A percentile compares a stretch with the other conserved stretches of the same genome.
These are phyloP conservation scores for Sporormia fimetaria DNA, from an alignment of 495 filamentous ascomycete genomes.

Conservation along the genomic window DNA sequence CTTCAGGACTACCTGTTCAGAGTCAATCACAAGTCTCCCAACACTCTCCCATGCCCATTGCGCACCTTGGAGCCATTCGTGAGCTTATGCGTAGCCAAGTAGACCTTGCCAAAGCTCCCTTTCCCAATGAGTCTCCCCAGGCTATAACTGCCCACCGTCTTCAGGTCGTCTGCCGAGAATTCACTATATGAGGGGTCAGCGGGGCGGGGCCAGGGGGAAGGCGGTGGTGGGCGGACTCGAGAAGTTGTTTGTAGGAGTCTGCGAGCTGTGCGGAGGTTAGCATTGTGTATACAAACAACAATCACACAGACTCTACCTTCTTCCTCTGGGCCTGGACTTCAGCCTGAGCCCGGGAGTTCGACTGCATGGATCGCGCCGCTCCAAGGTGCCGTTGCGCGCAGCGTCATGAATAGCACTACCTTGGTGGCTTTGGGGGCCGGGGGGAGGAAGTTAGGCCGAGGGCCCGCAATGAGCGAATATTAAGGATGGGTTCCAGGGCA, in stretches of 20 bases:
- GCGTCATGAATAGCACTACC: conserved; percentile 15
- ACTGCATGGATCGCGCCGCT: conserved; percentile 26
- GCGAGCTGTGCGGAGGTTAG: conserved; percentile 56
- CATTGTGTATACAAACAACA: conserved; percentile 7
- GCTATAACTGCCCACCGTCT: conserved; percentile 86
- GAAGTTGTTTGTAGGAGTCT: conserved; percentile 88
- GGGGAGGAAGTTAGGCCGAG: conserved; percentile 1
- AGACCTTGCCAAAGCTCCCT: conserved; percentile 96
- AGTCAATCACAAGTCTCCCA: neutral
- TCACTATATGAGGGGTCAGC: conserved; percentile 46
- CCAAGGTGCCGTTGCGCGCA: conserved; percentile 8
- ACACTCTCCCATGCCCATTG: neutral
- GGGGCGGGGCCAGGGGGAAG: neutral
- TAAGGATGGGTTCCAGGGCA: neutral
- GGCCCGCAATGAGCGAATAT: neutral
- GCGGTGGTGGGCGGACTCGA: conserved; percentile 57
- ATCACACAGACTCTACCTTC: conserved; percentile 48
- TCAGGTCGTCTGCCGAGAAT: conserved; percentile 85
- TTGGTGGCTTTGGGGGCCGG: conserved; percentile 5
- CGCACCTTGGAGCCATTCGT: conserved; percentile 95
- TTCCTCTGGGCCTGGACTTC: conserved; percentile 86
- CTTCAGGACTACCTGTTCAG: conserved; percentile 79
- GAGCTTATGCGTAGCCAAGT: conserved; percentile 91
- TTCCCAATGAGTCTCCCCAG: conserved; percentile 89
- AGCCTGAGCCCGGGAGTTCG: conserved; percentile 43